These are phyloP conservation scores for Gracilariopsis chorda DNA, from an alignment of 23 red algal species.

Conservation along the genomic window DNA sequence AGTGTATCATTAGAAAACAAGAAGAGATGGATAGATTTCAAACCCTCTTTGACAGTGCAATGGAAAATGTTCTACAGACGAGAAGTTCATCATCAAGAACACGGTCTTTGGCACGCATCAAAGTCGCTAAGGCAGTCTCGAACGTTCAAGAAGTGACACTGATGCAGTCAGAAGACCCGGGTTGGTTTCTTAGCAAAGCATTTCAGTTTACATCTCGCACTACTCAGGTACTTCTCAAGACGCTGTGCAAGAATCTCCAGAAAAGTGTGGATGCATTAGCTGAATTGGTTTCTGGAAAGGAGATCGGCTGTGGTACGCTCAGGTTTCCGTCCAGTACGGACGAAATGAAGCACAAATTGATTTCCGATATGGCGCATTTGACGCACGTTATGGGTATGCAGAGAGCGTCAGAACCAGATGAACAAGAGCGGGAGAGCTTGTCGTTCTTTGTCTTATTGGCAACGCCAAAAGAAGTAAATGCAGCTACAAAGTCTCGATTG, in stretches of 20 bases:
- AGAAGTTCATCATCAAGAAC: too few species aligned
- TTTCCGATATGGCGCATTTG: not conserved
- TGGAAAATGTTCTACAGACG: too few species aligned
- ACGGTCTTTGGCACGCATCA: too few species aligned
- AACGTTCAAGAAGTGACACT: not conserved
- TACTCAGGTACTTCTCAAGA: not conserved
- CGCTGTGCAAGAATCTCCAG: not conserved
- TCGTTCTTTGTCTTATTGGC: too few species aligned
- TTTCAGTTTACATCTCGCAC: constrained; percentile 31
- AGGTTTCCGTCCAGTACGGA: not conserved
- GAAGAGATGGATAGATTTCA: too few species aligned
- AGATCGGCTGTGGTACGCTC: not conserved
- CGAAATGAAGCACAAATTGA: not conserved
- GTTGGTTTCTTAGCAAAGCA: constrained; percentile 13
- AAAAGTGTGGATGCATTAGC: not conserved
- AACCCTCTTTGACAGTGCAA: too few species aligned
- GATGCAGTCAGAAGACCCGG: constrained; percentile 11
- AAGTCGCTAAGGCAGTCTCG: not conserved
- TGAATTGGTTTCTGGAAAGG: not conserved
- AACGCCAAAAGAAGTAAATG: too few species aligned
- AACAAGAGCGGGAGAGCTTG: not conserved
- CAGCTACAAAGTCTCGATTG: too few species aligned
- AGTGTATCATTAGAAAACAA: too few species aligned
- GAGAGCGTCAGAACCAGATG: not conserved
- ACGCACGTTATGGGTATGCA: not conserved